Base-by-base conservation (phyloP, 257 asterid species). In the Fraxinus excelsior region DNA sequence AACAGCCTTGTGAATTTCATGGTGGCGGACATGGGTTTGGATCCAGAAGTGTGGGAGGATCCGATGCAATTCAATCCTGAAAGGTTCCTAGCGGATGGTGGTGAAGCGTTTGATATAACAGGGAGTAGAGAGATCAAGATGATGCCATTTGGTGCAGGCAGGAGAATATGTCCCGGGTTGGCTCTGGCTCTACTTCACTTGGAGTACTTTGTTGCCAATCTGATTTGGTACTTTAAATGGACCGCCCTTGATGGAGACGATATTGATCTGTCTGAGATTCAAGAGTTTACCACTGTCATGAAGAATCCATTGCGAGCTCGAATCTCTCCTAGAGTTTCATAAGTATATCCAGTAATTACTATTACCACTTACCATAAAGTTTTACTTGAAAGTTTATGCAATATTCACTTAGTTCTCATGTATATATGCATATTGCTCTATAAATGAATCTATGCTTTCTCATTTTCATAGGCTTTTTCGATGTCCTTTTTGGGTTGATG, bases 111-210 rank as follows among this genome's bases (percentile, higher is more conserved):
- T 56, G 84, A 80, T 70, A 16, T 77, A 12, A 80, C 70, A 23
- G 81, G 84, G 4, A 72, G 46, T 10, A 80, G 53, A 66, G 80
- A 80, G 68, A 83, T 83, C 58, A 80, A 80, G 79, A 83, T 83
- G 86, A 83, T 74, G 75, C 84, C 84, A 13, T 83, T 80, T 77
- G 84, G 86, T 73, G 86, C 82, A 2, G 84, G 84, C 12, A 74
- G 80, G 71, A 80, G 86, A 58, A 72, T 80, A n/a, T 83, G 86
- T 74, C 82, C 82, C 10, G 84, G 69, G 5, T 23, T 26, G 28
- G 67, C 62, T 35, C 60, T 79, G 74, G 81, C 83, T 3, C 37
- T 79, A 44, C 74, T 72, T 11, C 86, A 79, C 46, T 35, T 82
- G 75, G 77, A 79, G 75, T 76, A 46, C 31, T 79, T 79, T 53